Evolutionary conservation across 306 rosid genomes (phyloP).

Genomic region (Medicago ruthenica): DNA sequence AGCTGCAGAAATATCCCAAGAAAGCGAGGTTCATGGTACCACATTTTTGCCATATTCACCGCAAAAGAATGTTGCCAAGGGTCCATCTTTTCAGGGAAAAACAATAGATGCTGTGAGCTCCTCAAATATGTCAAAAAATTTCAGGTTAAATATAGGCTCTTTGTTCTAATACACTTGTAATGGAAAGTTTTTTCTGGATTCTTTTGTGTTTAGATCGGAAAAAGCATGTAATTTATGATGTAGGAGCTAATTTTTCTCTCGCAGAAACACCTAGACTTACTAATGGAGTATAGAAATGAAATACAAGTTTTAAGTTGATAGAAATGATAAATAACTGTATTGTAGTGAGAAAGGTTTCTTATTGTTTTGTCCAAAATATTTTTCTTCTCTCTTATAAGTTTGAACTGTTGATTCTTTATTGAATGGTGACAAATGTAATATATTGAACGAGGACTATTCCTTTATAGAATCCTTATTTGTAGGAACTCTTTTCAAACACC

Average conservation of each 20-base stretch:
- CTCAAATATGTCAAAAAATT: slow-evolving; percentile 85
- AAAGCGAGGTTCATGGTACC: slow-evolving; percentile 57
- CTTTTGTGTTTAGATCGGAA: slow-evolving; percentile 26
- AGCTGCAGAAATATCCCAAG: slow-evolving; percentile 74
- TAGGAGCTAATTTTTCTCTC: not conserved
- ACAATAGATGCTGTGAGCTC: slow-evolving; percentile 72
- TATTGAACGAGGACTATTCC: not conserved
- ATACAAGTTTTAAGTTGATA: slow-evolving; percentile 2
- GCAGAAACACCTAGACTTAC: slow-evolving; percentile 15
- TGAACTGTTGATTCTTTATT: slow-evolving; percentile 28
- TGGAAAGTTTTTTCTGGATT: slow-evolving; percentile 30
- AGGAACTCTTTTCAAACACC: not conserved
- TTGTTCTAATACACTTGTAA: slow-evolving; percentile 28
- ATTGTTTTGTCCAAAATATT: not conserved
- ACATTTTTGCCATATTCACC: slow-evolving; percentile 56
- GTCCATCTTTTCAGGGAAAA: slow-evolving; percentile 69
- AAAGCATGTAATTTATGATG: not conserved
- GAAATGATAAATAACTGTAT: not conserved
- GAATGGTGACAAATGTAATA: slow-evolving; percentile 29
- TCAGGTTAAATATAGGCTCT: slow-evolving; percentile 67
- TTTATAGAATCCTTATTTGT: slow-evolving; percentile 1
- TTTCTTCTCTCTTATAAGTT: not conserved
- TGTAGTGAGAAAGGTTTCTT: slow-evolving; percentile 6
- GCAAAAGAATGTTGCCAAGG: slow-evolving; percentile 60
- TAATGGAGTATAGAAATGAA: slow-evolving; percentile 1